phyloP scores from a whole-genome alignment of 2,329 filamentous ascomycete genomes.

The Aspergillus sp. region DNA sequence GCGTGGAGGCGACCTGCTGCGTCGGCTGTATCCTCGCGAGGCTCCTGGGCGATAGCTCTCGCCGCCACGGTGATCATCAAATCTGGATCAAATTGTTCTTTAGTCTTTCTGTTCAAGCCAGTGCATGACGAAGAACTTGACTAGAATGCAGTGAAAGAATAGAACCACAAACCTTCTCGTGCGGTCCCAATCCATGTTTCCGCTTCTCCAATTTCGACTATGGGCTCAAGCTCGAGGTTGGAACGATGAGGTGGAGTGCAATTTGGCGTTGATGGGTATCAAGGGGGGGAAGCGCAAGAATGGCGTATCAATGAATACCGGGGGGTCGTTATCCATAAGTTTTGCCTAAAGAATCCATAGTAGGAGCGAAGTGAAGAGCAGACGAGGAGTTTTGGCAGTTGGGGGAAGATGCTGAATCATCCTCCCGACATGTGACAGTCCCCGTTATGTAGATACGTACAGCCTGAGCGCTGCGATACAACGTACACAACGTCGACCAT shows the following conservation, averaged over 20 bases:
- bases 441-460: no score
- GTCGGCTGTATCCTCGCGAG: slow-evolving; percentile 42
- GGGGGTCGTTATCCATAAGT: no score
- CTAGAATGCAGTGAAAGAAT: background rate
- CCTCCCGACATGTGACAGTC: background rate
- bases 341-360: background rate
- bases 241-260: no score
- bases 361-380: background rate
- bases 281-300: no score
- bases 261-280: no score
- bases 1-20: slow-evolving; percentile 42
- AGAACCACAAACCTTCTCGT: slow-evolving; percentile 45
- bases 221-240: background rate
- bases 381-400: no score
- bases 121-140: background rate
- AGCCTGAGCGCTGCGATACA: no score
- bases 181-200: slow-evolving; percentile 47
- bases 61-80: slow-evolving; percentile 47
- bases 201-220: background rate
- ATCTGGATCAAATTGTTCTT: slow-evolving; percentile 26
- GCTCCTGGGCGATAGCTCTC: slow-evolving; percentile 49
- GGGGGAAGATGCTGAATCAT: background rate
- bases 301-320: no score
- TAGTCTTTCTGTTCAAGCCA: background rate
- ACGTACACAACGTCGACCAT: no score